Evolutionary conservation across 805 yeast genomes (phyloP), one percentile per base, ranked within the genome.

Genomic region (Ogataea degrootiae): DNA sequence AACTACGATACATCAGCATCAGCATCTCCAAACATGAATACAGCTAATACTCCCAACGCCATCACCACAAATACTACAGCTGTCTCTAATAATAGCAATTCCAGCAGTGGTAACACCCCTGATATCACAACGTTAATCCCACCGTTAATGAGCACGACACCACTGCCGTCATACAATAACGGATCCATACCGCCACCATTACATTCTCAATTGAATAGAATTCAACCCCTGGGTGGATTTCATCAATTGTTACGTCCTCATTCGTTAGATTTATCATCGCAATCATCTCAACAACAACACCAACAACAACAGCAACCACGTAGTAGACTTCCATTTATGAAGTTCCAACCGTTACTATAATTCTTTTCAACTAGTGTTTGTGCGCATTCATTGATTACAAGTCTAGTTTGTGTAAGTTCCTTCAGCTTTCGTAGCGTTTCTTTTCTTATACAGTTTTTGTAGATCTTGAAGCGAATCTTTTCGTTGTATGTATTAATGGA

Each of bases 341-440:
- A 61, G 43, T 62, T 62, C 41, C 66, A 62, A 49, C 66, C 66
- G 12, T 47, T 62, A 19, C 53, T 62, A 35, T 62, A 48, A 50
- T 34, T n/a, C 11, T n/a, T 22, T 8, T 16, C 6, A 31, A 9
- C 15, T 36, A 5, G 16, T n/a, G 16, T 12, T 31, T 8, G 17
- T n/a, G 1, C 29, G 11, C 2, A 7, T 26, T 26, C 11, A 26
- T 26, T n/a, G n/a, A n/a, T n/a, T n/a, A n/a, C n/a, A n/a, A n/a
- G n/a, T n/a, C n/a, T n/a, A n/a, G n/a, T n/a, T n/a, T n/a, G n/a
- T n/a, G n/a, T n/a, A n/a, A n/a, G n/a, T n/a, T n/a, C n/a, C n/a
- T n/a, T 26, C 29, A 26, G 4, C 21, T 26, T 22, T 33, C n/a
- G 9, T 31, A 31, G 4, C 8, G 7, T 33, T 29, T 40, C 16